Evolutionary conservation across 331 rosid genomes (phyloP).

Genomic region (Ulmus americana): DNA sequence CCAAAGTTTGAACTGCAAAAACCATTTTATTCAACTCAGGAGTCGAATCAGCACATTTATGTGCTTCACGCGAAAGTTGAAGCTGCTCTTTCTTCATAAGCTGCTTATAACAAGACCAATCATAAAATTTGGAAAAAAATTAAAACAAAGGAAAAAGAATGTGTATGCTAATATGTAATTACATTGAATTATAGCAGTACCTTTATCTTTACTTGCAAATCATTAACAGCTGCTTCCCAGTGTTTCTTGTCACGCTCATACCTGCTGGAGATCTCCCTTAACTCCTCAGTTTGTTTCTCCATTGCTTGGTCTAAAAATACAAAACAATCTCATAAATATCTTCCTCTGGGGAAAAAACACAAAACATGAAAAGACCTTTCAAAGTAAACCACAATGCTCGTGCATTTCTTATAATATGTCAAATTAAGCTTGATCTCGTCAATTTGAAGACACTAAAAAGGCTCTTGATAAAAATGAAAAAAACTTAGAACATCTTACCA

Average conservation of each 20-base stretch:
- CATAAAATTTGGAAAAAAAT: conserved; percentile 1
- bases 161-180: not conserved
- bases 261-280: conserved; percentile 46
- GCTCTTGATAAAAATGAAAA: conserved; percentile 5
- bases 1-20: conserved; percentile 66
- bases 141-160: conserved; percentile 3
- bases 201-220: conserved; percentile 56
- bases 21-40: conserved; percentile 79
- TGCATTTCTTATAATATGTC: not conserved
- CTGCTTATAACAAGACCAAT: conserved; percentile 39
- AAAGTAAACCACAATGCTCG: not conserved
- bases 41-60: conserved; percentile 75
- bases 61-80: conserved; percentile 62
- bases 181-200: conserved; percentile 28
- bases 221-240: conserved; percentile 52
- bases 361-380: not conserved
- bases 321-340: conserved; percentile 17
- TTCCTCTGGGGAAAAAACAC: not conserved
- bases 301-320: conserved; percentile 55
- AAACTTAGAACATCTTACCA: conserved; percentile 36
- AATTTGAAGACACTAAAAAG: conserved; percentile 6
- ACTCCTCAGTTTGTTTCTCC: conserved; percentile 62
- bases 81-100: conserved; percentile 58
- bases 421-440: not conserved
- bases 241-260: conserved; percentile 59